Base-by-base conservation (phyloP, 2,329 filamentous ascomycete species). In the Claviceps digitariae region DNA sequence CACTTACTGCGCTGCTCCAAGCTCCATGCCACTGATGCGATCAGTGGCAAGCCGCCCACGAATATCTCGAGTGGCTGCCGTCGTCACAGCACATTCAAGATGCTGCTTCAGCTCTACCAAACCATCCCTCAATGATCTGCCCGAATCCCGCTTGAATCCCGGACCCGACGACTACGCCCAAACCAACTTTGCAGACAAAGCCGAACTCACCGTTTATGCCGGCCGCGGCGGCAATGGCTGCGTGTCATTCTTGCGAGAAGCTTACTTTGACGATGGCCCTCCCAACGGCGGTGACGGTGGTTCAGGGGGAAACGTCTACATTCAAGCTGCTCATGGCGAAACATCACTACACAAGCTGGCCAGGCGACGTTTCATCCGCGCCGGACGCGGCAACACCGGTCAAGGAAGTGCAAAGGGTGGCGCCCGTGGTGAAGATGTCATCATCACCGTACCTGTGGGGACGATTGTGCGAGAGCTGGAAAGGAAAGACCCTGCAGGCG, bases 261-360 rank as follows among this genome's bases (percentile, higher is more conserved):
- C 91, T 57, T 97, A 87, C 68, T 76, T 96, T 31, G 81, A 84
- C 46, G 84, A 95, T 58, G 93, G 93, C 0, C 93, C 93, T 12
- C 82, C 93, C 10, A 97, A 98, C 67, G 93, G 93, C 49, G 93
- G 93, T 55, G 90, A 98, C 65, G 93, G 93, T 44, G 93, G 93
- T 4, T 86, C 82, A 53, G 93, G 93, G 57, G 93, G 93, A 41
- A 94, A 86, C 62, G 76, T 98, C 59, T 97, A 95, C 67, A 94
- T 98, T 54, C 91, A 97, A 69, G 90, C 93, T 8, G 82, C 95
- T 1, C 83, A 86, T 52, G 89, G 90, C 55, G 87, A 97, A 69
- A 97, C 90, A 0, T 95, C 89, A 52, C 72, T 98, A 56, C 90
- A 97, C 71, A 97, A 96, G 70, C 75, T 98, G 10, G 85, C 88